Percentiles rank a stretch among this genome's conserved stretches.
These are phyloP conservation scores for Candida corydali DNA, from an alignment of 805 yeast genomes.

Conservation along the genomic window DNA sequence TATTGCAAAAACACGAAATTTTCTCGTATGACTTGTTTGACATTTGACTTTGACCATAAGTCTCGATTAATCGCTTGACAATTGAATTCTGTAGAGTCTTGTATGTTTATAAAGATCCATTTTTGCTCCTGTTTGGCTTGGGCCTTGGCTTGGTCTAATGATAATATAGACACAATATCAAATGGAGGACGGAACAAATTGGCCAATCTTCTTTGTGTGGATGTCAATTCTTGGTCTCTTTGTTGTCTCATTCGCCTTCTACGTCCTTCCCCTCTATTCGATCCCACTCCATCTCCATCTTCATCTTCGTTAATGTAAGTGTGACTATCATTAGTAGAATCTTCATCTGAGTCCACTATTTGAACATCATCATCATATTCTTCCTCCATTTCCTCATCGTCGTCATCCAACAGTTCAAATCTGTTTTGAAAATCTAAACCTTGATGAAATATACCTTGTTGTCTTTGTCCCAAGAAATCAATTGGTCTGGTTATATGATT, in stretches of 20 bases:
- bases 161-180: conserved; percentile 69
- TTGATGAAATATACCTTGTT: conserved; percentile 60
- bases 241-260: conserved; percentile 22
- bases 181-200: conserved; percentile 89
- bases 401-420: conserved; percentile 17
- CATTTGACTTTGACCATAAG: conserved; percentile 71
- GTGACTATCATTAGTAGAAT: too few species aligned
- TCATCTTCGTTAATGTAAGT: too few species aligned
- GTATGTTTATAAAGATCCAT: conserved; percentile 88
- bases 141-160: conserved; percentile 68
- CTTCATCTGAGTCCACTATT: conserved; percentile 32
- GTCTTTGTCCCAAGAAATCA: conserved; percentile 47
- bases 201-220: conserved; percentile 69
- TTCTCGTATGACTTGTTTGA: conserved; percentile 61
- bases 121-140: conserved; percentile 61
- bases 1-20: conserved; percentile 84
- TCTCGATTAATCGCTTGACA: conserved; percentile 92
- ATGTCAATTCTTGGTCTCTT: conserved; percentile 32
- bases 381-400: conserved; percentile 23
- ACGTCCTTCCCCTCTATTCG: conserved; percentile 21
- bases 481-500: conserved; percentile 16
- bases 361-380: conserved; percentile 22
- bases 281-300: conserved; percentile 15
- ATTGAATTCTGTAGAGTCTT: conserved; percentile 77
- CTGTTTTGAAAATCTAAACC: conserved; percentile 36